Evolutionary conservation across 371 early-diverging fungal genomes (phyloP), one percentile per base, ranked within the genome.

Genomic region (Blakeslea trispora): DNA sequence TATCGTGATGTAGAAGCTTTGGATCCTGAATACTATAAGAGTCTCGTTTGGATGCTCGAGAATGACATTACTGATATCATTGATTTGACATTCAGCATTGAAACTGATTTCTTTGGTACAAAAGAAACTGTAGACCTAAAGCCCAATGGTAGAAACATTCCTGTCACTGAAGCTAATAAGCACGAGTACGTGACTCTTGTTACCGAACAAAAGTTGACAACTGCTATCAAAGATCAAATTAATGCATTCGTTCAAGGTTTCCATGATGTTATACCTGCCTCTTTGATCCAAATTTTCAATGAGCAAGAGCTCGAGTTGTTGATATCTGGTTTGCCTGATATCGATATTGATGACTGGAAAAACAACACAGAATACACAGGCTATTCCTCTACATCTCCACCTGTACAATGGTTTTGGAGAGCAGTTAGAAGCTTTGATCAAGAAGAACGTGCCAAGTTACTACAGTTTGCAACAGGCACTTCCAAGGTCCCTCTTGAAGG

Each of bases 281-380:
- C 90, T 18, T 74, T 98, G 59, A 88, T 98, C 56, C 86, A 88
- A 62, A 97, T 99, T 43, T 98, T 99, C 68, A 95, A 98, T 71
- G 99, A 99, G 70, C 97, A 97, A 74, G 99, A 99, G 67, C 80
- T 99, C 41, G 99, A 99, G 74, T 82, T 99, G 45, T 79, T 99
- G 55, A 99, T 99, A 68, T 95, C 96, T 43, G 99, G 99, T 43
- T 74, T 98, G 68, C 95, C 97, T 1, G 99, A 99, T 56, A 94
- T 99, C 59, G 98, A 99, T 72, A 86, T 98, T 48, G 99, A 99
- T 62, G 99, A 99, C 71, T 99, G 99, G 99, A 93, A 91, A 68
- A 97, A 96, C 75, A 93, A 97, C 74, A 95, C 99, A 1, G 94
- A 90, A 61, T 99, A 99, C 69, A 86, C 91, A 61, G 87, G 94